Percentiles rank a stretch among this genome's conserved stretches.
These are phyloP conservation scores for Vaccinium vitisidaea DNA, from an alignment of 148 eudicot genomes.

Conservation along the genomic window DNA sequence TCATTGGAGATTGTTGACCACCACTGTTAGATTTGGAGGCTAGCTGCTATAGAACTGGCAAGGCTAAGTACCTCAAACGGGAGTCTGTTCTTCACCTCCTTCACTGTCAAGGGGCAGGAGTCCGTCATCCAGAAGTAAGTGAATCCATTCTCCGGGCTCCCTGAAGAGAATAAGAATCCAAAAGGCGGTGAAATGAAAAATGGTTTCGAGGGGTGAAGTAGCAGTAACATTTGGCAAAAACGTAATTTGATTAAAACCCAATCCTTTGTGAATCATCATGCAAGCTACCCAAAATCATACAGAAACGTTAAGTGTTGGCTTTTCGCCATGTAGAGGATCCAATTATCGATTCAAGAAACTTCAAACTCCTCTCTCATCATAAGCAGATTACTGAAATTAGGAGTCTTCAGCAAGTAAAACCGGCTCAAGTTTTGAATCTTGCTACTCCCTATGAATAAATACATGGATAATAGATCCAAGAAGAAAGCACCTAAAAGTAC, in stretches of 20 bases:
- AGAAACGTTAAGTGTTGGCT: neutral
- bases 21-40: constrained; percentile 58
- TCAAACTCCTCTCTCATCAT: neutral
- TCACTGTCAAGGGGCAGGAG: constrained; percentile 82
- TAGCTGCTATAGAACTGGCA: constrained; percentile 72
- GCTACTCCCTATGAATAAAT: neutral
- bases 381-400: neutral
- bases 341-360: neutral
- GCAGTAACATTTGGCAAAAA: neutral
- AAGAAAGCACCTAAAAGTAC: neutral
- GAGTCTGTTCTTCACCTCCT: constrained; percentile 65
- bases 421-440: neutral
- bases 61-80: constrained; percentile 94
- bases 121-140: constrained; percentile 95
- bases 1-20: neutral
- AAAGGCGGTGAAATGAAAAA: neutral
- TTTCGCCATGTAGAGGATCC: neutral
- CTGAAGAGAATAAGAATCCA: constrained; percentile 29
- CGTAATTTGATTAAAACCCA: neutral
- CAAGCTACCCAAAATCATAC: neutral
- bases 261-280: neutral
- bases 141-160: constrained; percentile 68
- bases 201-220: neutral
- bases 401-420: neutral
- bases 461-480: neutral